Evolutionary conservation across 2,329 filamentous ascomycete species (phyloP).

Genomic region (Claviceps humidiphila): DNA sequence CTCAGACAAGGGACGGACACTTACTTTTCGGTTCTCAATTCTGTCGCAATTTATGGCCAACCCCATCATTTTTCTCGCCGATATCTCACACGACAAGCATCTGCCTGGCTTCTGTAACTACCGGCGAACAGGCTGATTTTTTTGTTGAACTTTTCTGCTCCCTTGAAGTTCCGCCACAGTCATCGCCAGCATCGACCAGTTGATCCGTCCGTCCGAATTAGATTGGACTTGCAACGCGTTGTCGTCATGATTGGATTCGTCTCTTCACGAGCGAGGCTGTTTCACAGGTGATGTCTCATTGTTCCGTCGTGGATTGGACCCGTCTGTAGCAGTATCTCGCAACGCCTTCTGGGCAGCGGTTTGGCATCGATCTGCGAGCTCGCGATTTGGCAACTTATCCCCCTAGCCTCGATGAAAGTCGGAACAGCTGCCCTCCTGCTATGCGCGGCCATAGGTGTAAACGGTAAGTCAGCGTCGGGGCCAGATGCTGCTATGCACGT

Average conservation of each 20-base stretch:
- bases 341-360: no score
- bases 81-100: not conserved
- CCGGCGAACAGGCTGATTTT: not conserved
- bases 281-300: constrained; percentile 4
- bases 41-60: not conserved
- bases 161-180: no score
- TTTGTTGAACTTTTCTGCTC: not conserved
- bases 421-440: constrained; percentile 6
- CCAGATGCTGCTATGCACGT: not conserved
- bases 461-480: constrained; percentile 1
- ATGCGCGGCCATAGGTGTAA: constrained; percentile 7
- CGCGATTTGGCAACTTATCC: not conserved
- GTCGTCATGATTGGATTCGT: constrained; percentile 1
- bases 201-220: not conserved
- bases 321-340: not conserved
- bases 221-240: not conserved
- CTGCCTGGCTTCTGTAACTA: not conserved
- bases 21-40: not conserved
- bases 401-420: constrained; percentile 10
- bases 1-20: not conserved
- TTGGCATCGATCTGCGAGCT: not conserved
- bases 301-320: not conserved
- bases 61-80: not conserved
- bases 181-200: not conserved
- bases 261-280: constrained; percentile 1